Base-by-base conservation (phyloP, 2,329 filamentous ascomycete genomes). In the Orbilia javanica region DNA sequence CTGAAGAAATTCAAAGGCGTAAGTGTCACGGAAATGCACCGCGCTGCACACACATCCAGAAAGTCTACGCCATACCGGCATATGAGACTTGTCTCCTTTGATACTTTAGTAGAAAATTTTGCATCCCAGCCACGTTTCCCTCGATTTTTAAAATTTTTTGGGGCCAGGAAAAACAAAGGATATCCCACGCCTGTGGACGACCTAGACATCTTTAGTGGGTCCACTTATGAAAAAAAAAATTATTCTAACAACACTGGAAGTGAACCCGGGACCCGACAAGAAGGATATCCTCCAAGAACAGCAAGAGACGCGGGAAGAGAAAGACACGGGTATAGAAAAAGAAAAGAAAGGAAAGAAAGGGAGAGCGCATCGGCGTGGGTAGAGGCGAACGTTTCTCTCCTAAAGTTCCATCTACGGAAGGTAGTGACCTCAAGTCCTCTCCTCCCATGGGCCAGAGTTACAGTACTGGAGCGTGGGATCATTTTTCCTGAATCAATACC, bases 171-270 rank as follows among this genome's bases (percentile, higher is more conserved):
- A 64, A 79, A 71, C 34, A 73, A 75, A 69, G 50, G 53, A 63
- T 77, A 68, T 77, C 71, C 73, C 79, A 79, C 74, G 48, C 55
- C 79, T 70, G 57, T 75, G 78, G 80, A 77, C 71, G 76, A 79
- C 79, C 76, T 72, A 70, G 70, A 39, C 52, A 73, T 71, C 67
- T 65, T 72, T 79, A 75, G 74, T 72, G 72, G 79, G 73, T 72
- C 77, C 75, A 80, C 67, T 50, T 44, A 29, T 31, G 15, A 80
- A 66, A 79, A 68, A 75, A 79, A 79, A 80, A 80, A 74, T 73
- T 63, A 79, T 27, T 75, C 71, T 72, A 68, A 64, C 72, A 75
- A 71, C 79, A 70, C 79, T 77, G 71, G 72, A 78, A 80, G 75
- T 63, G 66, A 74, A 74, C 79, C 76, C 80, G 66, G 79, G 68